Evolutionary conservation across 2,329 filamentous ascomycete species (phyloP).

Genomic region (Epichloe brachyelytri): DNA sequence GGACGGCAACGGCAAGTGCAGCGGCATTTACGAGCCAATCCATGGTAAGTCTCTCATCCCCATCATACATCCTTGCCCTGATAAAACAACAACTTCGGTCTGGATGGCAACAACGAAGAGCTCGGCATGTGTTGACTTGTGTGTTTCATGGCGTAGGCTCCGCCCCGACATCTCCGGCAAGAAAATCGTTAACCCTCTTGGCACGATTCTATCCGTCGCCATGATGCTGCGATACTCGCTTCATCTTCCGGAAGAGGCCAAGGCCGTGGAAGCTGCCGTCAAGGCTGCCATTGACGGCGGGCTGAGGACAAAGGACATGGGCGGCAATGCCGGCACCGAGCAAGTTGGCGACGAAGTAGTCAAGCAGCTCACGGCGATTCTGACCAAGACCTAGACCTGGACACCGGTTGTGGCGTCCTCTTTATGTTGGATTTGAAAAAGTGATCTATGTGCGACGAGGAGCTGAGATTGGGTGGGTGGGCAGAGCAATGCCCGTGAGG

Average conservation of each 20-base stretch:
- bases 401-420: too few relatives aligned
- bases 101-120: not conserved
- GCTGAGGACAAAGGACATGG: conserved; percentile 72
- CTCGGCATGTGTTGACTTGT: not conserved
- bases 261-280: conserved; percentile 70
- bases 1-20: conserved; percentile 24
- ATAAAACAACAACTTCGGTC: not conserved
- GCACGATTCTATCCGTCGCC: conserved; percentile 79
- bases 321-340: conserved; percentile 56
- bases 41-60: conserved; percentile 35
- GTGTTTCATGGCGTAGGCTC: conserved; percentile 16
- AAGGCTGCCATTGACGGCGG: conserved; percentile 67
- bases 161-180: conserved; percentile 61
- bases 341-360: conserved; percentile 71
- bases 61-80: not conserved
- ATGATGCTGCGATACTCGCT: conserved; percentile 97
- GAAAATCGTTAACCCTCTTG: conserved; percentile 56
- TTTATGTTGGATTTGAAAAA: too few relatives aligned
- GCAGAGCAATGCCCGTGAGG: too few relatives aligned
- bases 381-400: conserved; percentile 1
- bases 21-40: conserved; percentile 68
- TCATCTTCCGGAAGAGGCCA: conserved; percentile 62
- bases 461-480: too few relatives aligned
- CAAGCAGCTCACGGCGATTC: conserved; percentile 52
- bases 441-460: too few relatives aligned